phyloP scores from a whole-genome alignment of 495 filamentous ascomycete species.

The Podospora bellae-mahoneyi region DNA sequence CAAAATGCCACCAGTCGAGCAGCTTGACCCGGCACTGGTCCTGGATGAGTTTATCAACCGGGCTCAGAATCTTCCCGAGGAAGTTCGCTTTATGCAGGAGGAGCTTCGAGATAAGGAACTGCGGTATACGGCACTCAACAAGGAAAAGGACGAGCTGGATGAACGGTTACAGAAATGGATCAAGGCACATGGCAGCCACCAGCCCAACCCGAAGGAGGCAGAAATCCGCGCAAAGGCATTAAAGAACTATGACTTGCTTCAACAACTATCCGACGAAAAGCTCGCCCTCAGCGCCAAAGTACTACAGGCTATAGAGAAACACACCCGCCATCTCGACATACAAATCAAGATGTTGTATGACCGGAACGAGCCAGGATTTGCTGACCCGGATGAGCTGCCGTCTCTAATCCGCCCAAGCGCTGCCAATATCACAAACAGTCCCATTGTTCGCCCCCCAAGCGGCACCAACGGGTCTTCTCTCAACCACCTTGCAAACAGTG shows the following conservation, averaged over 20 bases:
- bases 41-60: constrained; percentile 87
- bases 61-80: constrained; percentile 84
- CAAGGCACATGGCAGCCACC: constrained; percentile 74
- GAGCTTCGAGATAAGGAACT: constrained; percentile 91
- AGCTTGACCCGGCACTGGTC: constrained; percentile 76
- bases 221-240: constrained; percentile 64
- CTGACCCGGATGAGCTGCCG: constrained; percentile 70
- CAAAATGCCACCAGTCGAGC: constrained; percentile 51
- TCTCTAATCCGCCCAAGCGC: constrained; percentile 66
- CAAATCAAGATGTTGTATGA: constrained; percentile 82
- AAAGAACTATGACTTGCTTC: constrained; percentile 66
- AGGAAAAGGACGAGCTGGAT: constrained; percentile 73
- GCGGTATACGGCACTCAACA: constrained; percentile 67
- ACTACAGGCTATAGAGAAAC: constrained; percentile 75
- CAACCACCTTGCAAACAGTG: constrained; percentile 49
- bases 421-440: constrained; percentile 41
- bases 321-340: constrained; percentile 79
- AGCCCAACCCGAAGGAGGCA: constrained; percentile 83
- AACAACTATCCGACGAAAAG: constrained; percentile 84
- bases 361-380: constrained; percentile 67
- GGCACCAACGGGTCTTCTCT: constrained; percentile 29
- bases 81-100: constrained; percentile 89
- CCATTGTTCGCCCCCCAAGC: constrained; percentile 41
- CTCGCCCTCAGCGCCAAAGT: constrained; percentile 74
- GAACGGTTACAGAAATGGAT: constrained; percentile 85